Percentiles rank a stretch among this genome's conserved stretches.
These are phyloP conservation scores for Hyphopichia burtonii DNA, from an alignment of 1,139 yeast species.

Conservation along the genomic window DNA sequence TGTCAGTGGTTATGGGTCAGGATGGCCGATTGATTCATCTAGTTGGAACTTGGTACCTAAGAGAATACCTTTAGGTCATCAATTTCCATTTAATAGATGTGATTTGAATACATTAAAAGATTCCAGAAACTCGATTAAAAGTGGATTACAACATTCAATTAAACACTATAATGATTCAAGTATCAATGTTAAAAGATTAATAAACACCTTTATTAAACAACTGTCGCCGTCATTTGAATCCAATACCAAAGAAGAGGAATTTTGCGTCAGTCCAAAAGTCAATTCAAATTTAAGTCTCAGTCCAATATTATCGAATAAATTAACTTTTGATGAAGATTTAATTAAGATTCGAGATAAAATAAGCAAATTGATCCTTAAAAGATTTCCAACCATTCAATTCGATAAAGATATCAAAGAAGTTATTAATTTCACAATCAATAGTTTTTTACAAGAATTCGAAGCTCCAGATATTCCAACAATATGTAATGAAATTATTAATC, in stretches of 20 bases:
- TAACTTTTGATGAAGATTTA: neutral
- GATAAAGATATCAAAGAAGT: conserved; percentile 1
- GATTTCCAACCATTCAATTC: conserved; percentile 3
- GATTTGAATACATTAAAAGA: neutral
- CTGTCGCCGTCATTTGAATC: neutral
- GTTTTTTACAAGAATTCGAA: conserved; percentile 8
- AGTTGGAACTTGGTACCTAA: neutral
- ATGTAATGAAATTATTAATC: conserved; percentile 6
- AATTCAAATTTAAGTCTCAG: neutral
- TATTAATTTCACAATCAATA: conserved; percentile 6
- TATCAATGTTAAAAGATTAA: neutral
- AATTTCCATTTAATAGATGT: conserved; percentile 3
- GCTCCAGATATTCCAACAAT: conserved; percentile 6
- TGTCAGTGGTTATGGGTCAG: neutral
- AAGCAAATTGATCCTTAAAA: neutral
- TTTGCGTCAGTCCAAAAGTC: neutral
- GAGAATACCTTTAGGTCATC: neutral
- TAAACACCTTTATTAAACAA: neutral
- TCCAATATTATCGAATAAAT: neutral
- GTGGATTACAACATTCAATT: conserved; percentile 1
- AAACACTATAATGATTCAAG: conserved; percentile 1
- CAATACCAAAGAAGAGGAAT: neutral
- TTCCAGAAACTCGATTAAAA: neutral
- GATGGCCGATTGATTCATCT: neutral
- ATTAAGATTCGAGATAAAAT: neutral